Percentiles rank a stretch among this genome's conserved stretches.
Conservation (phyloP, 768 basidiomycete species). For the Suillus alpinus region DNA sequence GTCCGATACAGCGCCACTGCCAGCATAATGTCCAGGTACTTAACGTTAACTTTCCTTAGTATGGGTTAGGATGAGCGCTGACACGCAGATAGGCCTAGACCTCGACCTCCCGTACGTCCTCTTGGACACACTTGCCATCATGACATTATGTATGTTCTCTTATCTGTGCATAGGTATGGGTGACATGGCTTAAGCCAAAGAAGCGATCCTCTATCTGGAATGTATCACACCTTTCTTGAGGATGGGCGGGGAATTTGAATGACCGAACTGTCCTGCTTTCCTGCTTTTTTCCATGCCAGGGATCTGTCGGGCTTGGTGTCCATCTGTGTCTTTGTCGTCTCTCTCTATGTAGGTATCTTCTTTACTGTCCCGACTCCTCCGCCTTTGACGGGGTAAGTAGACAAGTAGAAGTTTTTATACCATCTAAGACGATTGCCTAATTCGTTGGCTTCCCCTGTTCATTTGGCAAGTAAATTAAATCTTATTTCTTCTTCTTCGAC, state of each 20-base stretch:
- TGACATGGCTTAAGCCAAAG: not conserved
- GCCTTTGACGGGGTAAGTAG: not conserved
- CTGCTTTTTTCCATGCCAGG: not conserved
- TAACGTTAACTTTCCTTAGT: not conserved
- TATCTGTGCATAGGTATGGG: not conserved
- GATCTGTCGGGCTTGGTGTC: not conserved
- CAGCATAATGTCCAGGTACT: not conserved
- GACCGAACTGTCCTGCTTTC: not conserved
- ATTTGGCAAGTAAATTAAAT: constrained; percentile 1
- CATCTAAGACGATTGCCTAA: not conserved
- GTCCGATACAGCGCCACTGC: not conserved
- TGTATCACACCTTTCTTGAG: not conserved
- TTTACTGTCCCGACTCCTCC: not conserved
- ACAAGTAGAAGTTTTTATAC: not conserved
- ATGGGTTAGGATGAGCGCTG: not conserved
- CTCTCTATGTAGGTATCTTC: not conserved
- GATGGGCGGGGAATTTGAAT: not conserved
- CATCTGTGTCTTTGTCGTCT: not conserved
- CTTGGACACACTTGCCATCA: not conserved
- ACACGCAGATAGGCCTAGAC: not conserved
- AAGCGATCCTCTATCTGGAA: not conserved
- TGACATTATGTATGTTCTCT: too few species aligned
- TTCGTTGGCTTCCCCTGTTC: constrained; percentile 1
- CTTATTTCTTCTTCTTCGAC: constrained; percentile 1
- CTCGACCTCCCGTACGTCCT: not conserved